A percentile compares a stretch with the other conserved stretches of the same genome.
phyloP scores from a whole-genome alignment of 768 basidiomycete genomes.

The Gloeophyllum trabeum region DNA sequence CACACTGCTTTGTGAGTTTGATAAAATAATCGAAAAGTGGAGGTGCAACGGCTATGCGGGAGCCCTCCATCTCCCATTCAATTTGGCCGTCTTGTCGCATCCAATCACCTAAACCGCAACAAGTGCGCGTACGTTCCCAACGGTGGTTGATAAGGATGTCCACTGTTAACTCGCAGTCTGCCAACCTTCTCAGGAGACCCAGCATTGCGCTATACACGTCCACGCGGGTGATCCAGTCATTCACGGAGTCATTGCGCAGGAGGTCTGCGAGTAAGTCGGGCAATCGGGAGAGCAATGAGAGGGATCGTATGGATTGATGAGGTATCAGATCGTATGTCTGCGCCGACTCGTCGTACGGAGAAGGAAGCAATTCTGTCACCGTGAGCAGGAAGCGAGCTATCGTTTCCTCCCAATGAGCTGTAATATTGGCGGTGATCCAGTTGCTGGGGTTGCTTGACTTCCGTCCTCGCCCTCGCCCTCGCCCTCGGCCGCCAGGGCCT shows the following conservation, averaged over 20 bases:
- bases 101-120: constrained; percentile 33
- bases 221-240: constrained; percentile 37
- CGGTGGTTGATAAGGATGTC: constrained; percentile 28
- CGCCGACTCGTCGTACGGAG: constrained; percentile 30
- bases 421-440: constrained; percentile 12
- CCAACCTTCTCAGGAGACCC: constrained; percentile 32
- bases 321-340: constrained; percentile 38
- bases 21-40: constrained; percentile 40
- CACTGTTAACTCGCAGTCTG: constrained; percentile 39
- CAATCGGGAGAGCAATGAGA: constrained; percentile 33
- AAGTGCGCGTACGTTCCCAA: constrained; percentile 22
- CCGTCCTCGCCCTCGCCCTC: neutral
- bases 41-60: constrained; percentile 19
- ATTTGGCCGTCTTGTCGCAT: constrained; percentile 35
- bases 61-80: constrained; percentile 22
- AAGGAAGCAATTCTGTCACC: constrained; percentile 30
- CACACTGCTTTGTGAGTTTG: constrained; percentile 39
- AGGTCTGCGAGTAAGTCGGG: constrained; percentile 32
- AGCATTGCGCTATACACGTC: constrained; percentile 39
- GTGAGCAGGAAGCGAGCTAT: constrained; percentile 26
- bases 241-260: constrained; percentile 45
- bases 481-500: neutral
- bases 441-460: neutral
- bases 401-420: constrained; percentile 28
- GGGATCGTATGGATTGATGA: constrained; percentile 28